phyloP scores from a whole-genome alignment of 352 stramenopile species.

The Pythium vanterpoolii region DNA sequence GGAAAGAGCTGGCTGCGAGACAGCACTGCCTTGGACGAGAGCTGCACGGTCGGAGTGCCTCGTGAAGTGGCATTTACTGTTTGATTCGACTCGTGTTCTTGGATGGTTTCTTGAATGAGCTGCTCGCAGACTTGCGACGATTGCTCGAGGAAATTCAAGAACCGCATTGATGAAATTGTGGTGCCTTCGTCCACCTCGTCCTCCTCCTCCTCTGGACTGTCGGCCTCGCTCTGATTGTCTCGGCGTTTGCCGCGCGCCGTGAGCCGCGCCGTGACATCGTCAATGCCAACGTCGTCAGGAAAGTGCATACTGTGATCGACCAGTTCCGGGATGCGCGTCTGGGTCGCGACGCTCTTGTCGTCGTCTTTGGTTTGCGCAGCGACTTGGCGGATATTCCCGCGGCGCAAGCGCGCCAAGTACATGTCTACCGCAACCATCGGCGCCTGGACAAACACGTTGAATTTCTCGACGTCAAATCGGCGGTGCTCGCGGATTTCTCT shows the following conservation, averaged over 20 bases:
- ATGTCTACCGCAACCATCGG: constrained; percentile 59
- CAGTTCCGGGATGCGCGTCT: constrained; percentile 44
- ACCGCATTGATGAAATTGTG: constrained; percentile 36
- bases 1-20: constrained; percentile 35
- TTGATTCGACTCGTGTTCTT: constrained; percentile 20
- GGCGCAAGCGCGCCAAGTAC: constrained; percentile 46
- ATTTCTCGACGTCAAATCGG: constrained; percentile 69
- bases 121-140: constrained; percentile 56
- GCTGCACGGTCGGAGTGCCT: background rate
- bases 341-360: constrained; percentile 38
- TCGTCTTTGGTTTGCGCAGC: constrained; percentile 63
- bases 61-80: background rate
- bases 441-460: constrained; percentile 56
- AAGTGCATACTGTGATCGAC: constrained; percentile 66
- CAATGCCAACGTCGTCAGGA: constrained; percentile 70
- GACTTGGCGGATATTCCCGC: constrained; percentile 45
- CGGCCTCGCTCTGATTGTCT: constrained; percentile 18
- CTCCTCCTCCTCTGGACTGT: constrained; percentile 5
- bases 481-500: constrained; percentile 61
- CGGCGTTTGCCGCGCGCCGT: constrained; percentile 5
- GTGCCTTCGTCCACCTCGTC: background rate
- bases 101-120: constrained; percentile 48
- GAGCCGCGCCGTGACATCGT: constrained; percentile 15
- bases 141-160: constrained; percentile 64
- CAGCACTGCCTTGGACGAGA: constrained; percentile 10